Base-by-base conservation (phyloP, 169 alveolate genomes). In the Plasmodium malariae region DNA sequence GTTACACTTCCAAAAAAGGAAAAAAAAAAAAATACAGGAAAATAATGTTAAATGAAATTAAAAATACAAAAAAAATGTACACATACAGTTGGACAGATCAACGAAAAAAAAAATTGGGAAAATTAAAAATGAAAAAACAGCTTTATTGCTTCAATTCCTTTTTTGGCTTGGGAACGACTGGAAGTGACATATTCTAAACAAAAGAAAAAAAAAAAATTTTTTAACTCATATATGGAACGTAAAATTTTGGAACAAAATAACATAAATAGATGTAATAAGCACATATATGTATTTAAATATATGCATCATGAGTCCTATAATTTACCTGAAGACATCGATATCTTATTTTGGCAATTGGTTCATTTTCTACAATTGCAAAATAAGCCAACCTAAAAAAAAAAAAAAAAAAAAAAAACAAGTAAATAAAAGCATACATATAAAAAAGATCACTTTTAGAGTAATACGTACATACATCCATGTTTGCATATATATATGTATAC, bases 341-440 rank as follows among this genome's bases (percentile, higher is more conserved):
- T 21, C 95, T 91, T 24, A 96, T 96, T 28, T 98, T 92, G 49
- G 96, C 93, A 30, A 94, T 78, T 68, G 97, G 93, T 55, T 95
- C 97, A 72, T 97, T 97, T 93, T 97, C 98, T 40, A 94, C 98
- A 21, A 96, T 93, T 0, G 98, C 95, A 92, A 97, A 95, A 88
- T 95, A 97, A n/a, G 98, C 97, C 71, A 97, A 74, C 21, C 98
- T 89, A 45, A 63, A 48, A 26, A 43, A 17, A 6, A 14, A 48
- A 28, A 17, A 9, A 28, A 34, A 57, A 74, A 45, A 45, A 45
- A 45, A 45, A 65, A 40, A 78, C 12, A 14, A 26, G 30, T n/a
- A 63, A 37, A 19, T 21, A 24, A 11, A 70, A n/a, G 17, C 17
- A 32, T 14, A 12, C 76, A 11, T 28, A 19, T 11, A 57, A 49